Conservation (phyloP, 768 basidiomycete genomes). For the Grammothele lineata region DNA sequence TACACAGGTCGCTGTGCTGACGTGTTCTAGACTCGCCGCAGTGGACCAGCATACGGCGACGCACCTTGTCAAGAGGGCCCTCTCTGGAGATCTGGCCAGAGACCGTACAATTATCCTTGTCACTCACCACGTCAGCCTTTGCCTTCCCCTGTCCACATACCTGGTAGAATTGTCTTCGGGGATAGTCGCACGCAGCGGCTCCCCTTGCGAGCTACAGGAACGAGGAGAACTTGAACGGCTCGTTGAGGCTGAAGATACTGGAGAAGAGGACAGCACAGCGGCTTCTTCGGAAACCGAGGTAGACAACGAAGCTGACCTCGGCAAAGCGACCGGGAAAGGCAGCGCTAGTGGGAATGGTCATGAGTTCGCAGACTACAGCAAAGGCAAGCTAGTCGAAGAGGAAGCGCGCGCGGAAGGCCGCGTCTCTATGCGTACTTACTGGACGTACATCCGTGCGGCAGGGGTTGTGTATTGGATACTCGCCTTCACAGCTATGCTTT, state of each 20-base stretch:
- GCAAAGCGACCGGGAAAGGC: slow-evolving; percentile 4
- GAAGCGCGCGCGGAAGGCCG: slow-evolving; percentile 66
- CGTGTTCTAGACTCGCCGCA: slow-evolving; percentile 48
- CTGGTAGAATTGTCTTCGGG: slow-evolving; percentile 60
- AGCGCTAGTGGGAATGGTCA: neutral
- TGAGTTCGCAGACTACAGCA: neutral
- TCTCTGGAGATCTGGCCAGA: slow-evolving; percentile 56
- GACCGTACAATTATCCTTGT: slow-evolving; percentile 76
- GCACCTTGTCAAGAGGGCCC: slow-evolving; percentile 60
- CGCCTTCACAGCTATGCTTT: slow-evolving; percentile 46
- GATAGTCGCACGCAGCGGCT: slow-evolving; percentile 44
- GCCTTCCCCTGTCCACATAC: slow-evolving; percentile 63
- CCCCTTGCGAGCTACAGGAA: slow-evolving; percentile 42
- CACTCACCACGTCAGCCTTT: slow-evolving; percentile 76
- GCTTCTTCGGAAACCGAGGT: slow-evolving; percentile 12
- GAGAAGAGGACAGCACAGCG: slow-evolving; percentile 10
- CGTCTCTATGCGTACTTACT: slow-evolving; percentile 54
- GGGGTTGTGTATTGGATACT: slow-evolving; percentile 53
- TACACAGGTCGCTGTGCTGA: slow-evolving; percentile 10
- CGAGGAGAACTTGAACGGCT: slow-evolving; percentile 41
- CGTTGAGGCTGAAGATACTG: slow-evolving; percentile 31
- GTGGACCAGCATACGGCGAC: slow-evolving; percentile 78
- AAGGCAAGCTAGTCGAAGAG: slow-evolving; percentile 57
- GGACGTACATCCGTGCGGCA: slow-evolving; percentile 60
- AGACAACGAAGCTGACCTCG: slow-evolving; percentile 34